These are phyloP conservation scores for Mycena galericulata DNA, from an alignment of 768 basidiomycete species.

Conservation along the genomic window DNA sequence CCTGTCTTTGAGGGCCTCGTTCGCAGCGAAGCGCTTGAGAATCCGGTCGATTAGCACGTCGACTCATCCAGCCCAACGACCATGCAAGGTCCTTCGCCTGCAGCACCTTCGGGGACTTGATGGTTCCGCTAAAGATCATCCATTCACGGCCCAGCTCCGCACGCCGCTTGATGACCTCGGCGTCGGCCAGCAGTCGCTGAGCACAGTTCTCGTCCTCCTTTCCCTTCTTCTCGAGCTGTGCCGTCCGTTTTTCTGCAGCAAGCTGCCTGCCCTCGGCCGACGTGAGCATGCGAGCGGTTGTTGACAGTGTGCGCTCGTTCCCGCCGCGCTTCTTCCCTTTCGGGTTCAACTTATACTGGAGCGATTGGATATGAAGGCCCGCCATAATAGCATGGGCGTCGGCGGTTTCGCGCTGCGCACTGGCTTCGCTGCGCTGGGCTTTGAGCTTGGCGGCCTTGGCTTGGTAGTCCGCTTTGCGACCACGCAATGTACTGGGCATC, in stretches of 20 bases:
- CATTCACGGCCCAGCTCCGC: background rate
- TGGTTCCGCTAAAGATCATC: background rate
- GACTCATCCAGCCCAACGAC: constrained; percentile 5
- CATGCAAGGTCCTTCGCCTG: constrained; percentile 1
- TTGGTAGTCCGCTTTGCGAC: too few species aligned
- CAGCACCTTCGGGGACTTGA: background rate
- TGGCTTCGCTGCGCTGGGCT: background rate
- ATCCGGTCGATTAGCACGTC: background rate
- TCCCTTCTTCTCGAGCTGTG: background rate
- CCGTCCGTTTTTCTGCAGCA: background rate
- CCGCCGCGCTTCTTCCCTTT: too few species aligned
- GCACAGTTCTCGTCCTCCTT: constrained; percentile 7
- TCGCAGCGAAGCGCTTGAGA: background rate
- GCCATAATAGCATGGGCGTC: too few species aligned
- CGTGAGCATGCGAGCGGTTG: background rate
- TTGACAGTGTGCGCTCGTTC: too few species aligned
- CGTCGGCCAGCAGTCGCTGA: background rate
- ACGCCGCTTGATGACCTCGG: constrained; percentile 3
- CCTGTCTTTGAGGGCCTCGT: background rate
- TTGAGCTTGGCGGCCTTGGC: too few species aligned
- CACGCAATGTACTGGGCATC: too few species aligned
- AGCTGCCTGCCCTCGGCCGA: background rate
- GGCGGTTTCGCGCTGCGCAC: too few species aligned
- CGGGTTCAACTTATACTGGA: too few species aligned
- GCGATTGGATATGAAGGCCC: too few species aligned